A percentile compares a stretch with the other conserved stretches of the same genome.
phyloP scores from a whole-genome alignment of 495 filamentous ascomycete genomes.

The Penicillium parvum region DNA sequence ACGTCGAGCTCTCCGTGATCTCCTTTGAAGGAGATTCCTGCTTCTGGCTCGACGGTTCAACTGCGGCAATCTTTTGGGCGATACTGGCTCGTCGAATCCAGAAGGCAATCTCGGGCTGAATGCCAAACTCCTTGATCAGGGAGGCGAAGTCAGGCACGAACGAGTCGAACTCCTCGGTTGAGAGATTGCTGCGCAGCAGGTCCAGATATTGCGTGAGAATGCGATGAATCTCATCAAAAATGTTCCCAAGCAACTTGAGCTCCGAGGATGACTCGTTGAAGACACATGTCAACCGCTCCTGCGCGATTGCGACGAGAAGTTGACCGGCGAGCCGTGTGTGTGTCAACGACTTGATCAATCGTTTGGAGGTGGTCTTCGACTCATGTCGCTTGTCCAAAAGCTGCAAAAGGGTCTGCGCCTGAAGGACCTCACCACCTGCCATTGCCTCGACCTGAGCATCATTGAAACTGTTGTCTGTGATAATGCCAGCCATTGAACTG shows the following conservation, averaged over 20 bases:
- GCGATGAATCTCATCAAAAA: constrained; percentile 85
- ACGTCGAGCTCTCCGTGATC: constrained; percentile 16
- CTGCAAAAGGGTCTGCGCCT: constrained; percentile 70
- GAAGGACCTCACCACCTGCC: constrained; percentile 76
- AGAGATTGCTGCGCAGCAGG: constrained; percentile 73
- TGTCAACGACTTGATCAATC: constrained; percentile 73
- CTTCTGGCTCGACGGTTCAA: constrained; percentile 32
- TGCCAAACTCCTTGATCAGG: constrained; percentile 72
- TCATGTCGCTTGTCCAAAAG: constrained; percentile 76
- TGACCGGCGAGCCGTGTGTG: constrained; percentile 68
- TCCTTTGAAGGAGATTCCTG: constrained; percentile 17
- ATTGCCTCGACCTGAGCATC: constrained; percentile 81
- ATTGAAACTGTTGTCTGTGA: constrained; percentile 77
- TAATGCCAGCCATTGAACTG: constrained; percentile 86
- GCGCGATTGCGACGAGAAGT: constrained; percentile 82
- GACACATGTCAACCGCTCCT: constrained; percentile 76
- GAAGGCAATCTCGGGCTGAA: constrained; percentile 82
- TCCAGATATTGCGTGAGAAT: constrained; percentile 86
- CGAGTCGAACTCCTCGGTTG: constrained; percentile 71
- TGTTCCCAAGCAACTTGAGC: constrained; percentile 74
- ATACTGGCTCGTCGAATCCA: constrained; percentile 76
- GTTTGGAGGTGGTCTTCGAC: constrained; percentile 59
- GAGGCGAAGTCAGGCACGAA: constrained; percentile 70
- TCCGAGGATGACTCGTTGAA: constrained; percentile 65
- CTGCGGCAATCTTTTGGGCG: constrained; percentile 46